Conservation (phyloP, 23 red algal species). For the Cyanidiococcus yangmingshanensis region DNA sequence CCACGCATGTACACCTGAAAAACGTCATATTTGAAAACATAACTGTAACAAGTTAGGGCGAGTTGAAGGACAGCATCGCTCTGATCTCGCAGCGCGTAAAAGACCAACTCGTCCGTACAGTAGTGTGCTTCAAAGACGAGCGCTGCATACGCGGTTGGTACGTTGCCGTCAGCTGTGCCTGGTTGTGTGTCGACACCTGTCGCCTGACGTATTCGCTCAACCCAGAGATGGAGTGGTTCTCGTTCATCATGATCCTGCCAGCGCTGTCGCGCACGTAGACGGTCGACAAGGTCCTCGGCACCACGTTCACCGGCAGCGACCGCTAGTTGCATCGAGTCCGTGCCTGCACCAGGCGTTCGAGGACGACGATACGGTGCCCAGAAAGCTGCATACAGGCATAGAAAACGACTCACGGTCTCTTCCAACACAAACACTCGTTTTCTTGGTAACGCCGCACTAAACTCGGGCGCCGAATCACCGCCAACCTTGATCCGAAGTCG, state of each 20-base stretch:
- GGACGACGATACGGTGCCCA: constrained; percentile 1
- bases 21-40: constrained; percentile 17
- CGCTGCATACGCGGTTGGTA: background rate
- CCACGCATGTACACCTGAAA: constrained; percentile 21
- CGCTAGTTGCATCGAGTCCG: constrained; percentile 4
- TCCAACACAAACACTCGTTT: background rate
- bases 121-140: constrained; percentile 31
- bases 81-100: constrained; percentile 24
- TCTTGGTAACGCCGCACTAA: background rate
- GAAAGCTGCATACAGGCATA: constrained; percentile 1
- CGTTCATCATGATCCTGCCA: background rate
- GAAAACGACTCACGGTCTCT: background rate
- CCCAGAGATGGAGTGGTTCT: background rate
- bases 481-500: constrained; percentile 11
- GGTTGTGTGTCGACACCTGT: background rate
- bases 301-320: background rate
- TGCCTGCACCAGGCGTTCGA: background rate
- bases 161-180: background rate
- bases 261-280: background rate
- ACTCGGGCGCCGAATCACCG: background rate
- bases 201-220: background rate
- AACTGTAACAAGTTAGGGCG: constrained; percentile 21
- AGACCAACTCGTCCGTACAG: constrained; percentile 27
- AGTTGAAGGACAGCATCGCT: constrained; percentile 6
- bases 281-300: background rate